Evolutionary conservation across 2,329 filamentous ascomycete species (phyloP), one percentile per base, ranked within the genome.

Genomic region (Helminthosporium solani): DNA sequence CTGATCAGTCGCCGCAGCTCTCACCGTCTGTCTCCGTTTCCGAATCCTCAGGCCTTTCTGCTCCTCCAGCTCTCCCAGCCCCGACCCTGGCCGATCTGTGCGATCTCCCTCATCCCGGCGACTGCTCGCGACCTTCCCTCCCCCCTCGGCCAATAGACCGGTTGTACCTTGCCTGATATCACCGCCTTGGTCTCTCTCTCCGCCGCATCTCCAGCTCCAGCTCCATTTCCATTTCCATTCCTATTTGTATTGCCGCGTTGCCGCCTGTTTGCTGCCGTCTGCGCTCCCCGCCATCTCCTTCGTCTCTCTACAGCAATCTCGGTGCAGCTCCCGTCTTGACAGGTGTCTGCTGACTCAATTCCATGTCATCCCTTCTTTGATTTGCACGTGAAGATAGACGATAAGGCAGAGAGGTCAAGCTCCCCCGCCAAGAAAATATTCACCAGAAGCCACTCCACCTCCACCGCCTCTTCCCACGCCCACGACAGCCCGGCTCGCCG

Each of bases 91-190:
- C 42, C 31, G 43, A 49, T 49, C 47, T 46, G 40, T 49, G 44
- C 42, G 49, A 47, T 43, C 41, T 49, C 37, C 54, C 20, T 37
- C 39, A 56, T 54, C 61, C 61, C 52, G 56, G 60, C 52, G 47
- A 44, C 50, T 53, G 63, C 66, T 67, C 66, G 66, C 66, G 66
- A 67, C 65, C 67, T 52, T 55, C 53, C 37, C 49, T 57, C 65
- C 67, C 51, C 56, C 53, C 37, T 49, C 58, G 51, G 50, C 57
- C 62, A 61, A 64, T 64, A 54, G 54, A 42, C 49, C 49, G 28
- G 33, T 45, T 49, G 61, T 25, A 9, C 23, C 5, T 25, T 63
- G 59, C 64, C 64, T 67, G 58, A 49, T 49, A 56, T 46, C 49
- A 35, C 44, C 38, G 46, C 35, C 41, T 40, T 50, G 12, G 21